phyloP scores from a whole-genome alignment of 2,329 filamentous ascomycete species.

The Apiospora rasikravindrae region DNA sequence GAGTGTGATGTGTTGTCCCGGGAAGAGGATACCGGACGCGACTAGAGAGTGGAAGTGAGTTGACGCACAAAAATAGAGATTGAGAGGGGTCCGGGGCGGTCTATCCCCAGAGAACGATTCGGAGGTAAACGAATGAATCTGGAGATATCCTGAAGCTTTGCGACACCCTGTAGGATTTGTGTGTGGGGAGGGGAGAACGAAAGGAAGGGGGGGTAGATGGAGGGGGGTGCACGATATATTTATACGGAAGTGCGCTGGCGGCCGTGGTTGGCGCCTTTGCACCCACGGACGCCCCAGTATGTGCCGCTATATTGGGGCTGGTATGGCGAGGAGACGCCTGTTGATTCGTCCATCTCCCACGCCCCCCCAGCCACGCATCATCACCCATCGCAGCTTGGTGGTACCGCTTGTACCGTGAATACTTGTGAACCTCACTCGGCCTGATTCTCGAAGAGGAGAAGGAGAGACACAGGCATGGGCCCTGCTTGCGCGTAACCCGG shows the following conservation, averaged over 20 bases:
- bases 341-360: constrained; percentile 17
- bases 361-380: constrained; percentile 12
- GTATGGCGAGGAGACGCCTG: neutral
- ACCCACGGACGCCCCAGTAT: neutral
- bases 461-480: neutral
- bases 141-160: constrained; percentile 62
- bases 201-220: constrained; percentile 45
- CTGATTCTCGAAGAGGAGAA: constrained; percentile 9
- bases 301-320: constrained; percentile 12
- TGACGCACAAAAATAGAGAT: constrained; percentile 50
- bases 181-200: constrained; percentile 59
- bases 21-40: constrained; percentile 24
- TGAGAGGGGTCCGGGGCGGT: constrained; percentile 58
- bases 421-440: constrained; percentile 6
- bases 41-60: constrained; percentile 39
- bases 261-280: neutral
- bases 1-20: constrained; percentile 45
- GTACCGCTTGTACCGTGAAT: constrained; percentile 1
- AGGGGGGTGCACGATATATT: constrained; percentile 45
- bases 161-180: constrained; percentile 59
- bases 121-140: constrained; percentile 51
- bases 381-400: neutral
- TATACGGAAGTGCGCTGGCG: neutral
- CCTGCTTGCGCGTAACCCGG: neutral
- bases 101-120: constrained; percentile 41